Percentiles rank a stretch among this genome's conserved stretches.
Evolutionary conservation across 352 stramenopile species (phyloP).

Genomic region (Phytophthora fragariae): DNA sequence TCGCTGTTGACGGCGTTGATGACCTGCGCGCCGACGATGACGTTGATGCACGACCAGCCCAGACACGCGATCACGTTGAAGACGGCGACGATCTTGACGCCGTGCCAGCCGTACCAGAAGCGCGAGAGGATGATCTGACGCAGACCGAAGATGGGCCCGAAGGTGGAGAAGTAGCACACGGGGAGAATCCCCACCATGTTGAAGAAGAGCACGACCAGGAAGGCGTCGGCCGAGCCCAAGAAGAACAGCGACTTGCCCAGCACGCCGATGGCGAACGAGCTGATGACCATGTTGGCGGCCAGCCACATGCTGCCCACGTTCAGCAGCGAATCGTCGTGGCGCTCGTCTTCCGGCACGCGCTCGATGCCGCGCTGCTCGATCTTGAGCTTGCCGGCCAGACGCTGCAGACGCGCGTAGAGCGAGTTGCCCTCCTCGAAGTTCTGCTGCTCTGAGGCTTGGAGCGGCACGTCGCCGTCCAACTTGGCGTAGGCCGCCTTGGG

Average conservation of each 20-base stretch:
- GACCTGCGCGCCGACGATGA: slow-evolving; percentile 57
- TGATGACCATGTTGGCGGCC: slow-evolving; percentile 58
- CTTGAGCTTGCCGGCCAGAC: slow-evolving; percentile 42
- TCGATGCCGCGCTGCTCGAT: slow-evolving; percentile 60
- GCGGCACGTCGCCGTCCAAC: slow-evolving; percentile 32
- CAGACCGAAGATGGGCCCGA: slow-evolving; percentile 51
- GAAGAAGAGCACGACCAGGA: slow-evolving; percentile 52
- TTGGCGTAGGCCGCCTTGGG: slow-evolving; percentile 34
- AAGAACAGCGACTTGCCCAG: slow-evolving; percentile 59
- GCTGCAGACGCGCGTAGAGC: slow-evolving; percentile 35
- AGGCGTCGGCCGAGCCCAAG: slow-evolving; percentile 47
- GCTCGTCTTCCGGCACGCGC: slow-evolving; percentile 55
- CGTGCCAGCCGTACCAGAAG: slow-evolving; percentile 58
- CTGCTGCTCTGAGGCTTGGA: slow-evolving; percentile 17
- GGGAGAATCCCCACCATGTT: slow-evolving; percentile 57
- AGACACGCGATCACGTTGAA: slow-evolving; percentile 56
- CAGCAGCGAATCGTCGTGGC: slow-evolving; percentile 47
- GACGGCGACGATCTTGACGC: slow-evolving; percentile 52
- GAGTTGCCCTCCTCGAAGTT: slow-evolving; percentile 29
- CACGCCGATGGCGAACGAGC: slow-evolving; percentile 50
- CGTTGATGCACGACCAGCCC: slow-evolving; percentile 58
- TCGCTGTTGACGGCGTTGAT: slow-evolving; percentile 56
- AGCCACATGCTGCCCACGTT: slow-evolving; percentile 60
- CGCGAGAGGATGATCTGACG: slow-evolving; percentile 61
- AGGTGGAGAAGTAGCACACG: slow-evolving; percentile 55